Conservation (phyloP, 2,329 filamentous ascomycete species). For the Hypoxylon sp. region DNA sequence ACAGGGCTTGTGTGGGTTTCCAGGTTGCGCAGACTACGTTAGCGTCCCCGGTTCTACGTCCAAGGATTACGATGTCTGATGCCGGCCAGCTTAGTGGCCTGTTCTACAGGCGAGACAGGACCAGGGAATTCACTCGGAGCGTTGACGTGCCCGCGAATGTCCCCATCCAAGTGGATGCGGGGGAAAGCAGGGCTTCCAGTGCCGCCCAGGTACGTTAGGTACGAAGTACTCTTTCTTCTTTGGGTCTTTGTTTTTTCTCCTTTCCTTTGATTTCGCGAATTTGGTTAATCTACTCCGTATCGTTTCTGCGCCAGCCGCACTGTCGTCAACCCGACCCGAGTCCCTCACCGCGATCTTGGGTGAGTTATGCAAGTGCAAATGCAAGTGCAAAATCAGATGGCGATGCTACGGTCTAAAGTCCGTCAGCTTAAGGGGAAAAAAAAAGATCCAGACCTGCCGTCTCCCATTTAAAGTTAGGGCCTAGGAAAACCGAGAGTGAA, state of each 20-base stretch:
- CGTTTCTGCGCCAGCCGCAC: conserved; percentile 33
- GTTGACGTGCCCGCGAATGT: conserved; percentile 42
- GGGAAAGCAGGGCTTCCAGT: no score
- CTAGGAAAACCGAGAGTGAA: no score
- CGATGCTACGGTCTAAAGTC: conserved; percentile 21
- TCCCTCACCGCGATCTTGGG: conserved; percentile 25
- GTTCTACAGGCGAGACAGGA: no score
- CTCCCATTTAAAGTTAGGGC: conserved; percentile 28
- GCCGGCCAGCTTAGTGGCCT: no score
- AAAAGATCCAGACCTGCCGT: no score
- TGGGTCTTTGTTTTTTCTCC: conserved; percentile 16
- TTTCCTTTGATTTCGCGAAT: conserved; percentile 33
- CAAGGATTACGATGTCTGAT: conserved; percentile 32
- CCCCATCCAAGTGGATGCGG: conserved; percentile 37
- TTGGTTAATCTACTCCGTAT: conserved; percentile 29
- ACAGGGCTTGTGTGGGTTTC: conserved; percentile 46
- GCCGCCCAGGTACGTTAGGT: no score
- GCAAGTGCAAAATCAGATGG: conserved; percentile 35
- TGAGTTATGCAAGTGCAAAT: conserved; percentile 38
- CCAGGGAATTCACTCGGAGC: conserved; percentile 28
- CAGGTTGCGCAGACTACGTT: no score
- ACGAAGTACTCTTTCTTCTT: no score
- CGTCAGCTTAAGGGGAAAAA: neutral
- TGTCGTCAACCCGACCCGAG: conserved; percentile 32
- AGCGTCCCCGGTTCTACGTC: conserved; percentile 34